phyloP scores from a whole-genome alignment of 2,329 filamentous ascomycete genomes.

The Penicillium concentricum region DNA sequence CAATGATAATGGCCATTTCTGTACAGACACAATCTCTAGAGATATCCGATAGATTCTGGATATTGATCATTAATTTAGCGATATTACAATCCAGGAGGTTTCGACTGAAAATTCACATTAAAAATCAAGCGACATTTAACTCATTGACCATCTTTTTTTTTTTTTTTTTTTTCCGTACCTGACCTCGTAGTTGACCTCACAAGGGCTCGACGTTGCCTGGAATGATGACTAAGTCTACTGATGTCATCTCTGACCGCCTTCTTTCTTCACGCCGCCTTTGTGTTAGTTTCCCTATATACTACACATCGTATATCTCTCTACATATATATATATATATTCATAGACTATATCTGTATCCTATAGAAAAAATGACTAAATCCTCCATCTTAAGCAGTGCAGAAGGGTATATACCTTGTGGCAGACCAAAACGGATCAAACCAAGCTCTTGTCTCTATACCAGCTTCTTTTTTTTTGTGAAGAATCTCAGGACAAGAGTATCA shows the following conservation, averaged over 20 bases:
- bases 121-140: too few species aligned
- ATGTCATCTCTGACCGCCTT: conserved; percentile 10
- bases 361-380: too few species aligned
- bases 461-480: neutral
- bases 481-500: too few species aligned
- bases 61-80: neutral
- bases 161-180: too few species aligned
- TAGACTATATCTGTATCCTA: neutral
- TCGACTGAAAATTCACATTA: neutral
- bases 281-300: neutral
- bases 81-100: neutral
- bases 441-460: neutral
- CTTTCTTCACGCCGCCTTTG: neutral
- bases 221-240: neutral
- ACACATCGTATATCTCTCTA: too few species aligned
- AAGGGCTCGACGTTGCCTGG: too few species aligned
- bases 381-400: neutral
- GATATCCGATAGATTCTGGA: neutral
- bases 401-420: neutral
- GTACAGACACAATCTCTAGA: neutral
- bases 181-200: too few species aligned
- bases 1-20: conserved; percentile 10
- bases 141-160: neutral
- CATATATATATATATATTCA: neutral
- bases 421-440: neutral